phyloP scores from a whole-genome alignment of 2,329 filamentous ascomycete genomes.

The Pyrenochaeta sp. region DNA sequence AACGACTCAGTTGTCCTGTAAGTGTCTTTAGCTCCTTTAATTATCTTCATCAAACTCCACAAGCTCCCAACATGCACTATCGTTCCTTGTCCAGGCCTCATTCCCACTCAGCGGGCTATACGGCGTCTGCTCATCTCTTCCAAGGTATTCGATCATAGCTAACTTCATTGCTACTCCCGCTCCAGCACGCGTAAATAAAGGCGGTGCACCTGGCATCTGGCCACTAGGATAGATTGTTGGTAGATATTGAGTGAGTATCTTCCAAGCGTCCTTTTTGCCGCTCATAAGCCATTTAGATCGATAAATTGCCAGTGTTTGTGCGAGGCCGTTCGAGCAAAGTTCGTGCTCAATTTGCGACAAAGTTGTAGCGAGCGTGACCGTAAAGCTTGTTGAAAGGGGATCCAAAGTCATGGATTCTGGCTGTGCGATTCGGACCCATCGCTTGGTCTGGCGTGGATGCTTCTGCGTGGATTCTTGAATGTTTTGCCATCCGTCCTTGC shows the following conservation, averaged over 20 bases:
- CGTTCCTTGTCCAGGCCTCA: constrained; percentile 38
- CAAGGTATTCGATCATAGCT: constrained; percentile 19
- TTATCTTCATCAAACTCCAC: constrained; percentile 17
- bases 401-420: not conserved
- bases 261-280: constrained; percentile 27
- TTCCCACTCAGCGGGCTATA: constrained; percentile 21
- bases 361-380: constrained; percentile 9
- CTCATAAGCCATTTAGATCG: constrained; percentile 12
- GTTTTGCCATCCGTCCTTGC: not conserved
- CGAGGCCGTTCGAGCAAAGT: constrained; percentile 21
- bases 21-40: too few relatives aligned
- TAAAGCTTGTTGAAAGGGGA: not conserved
- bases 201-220: constrained; percentile 28
- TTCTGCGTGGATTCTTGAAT: not conserved
- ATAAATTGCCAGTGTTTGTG: constrained; percentile 11
- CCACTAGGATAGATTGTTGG: constrained; percentile 27
- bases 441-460: not conserved
- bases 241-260: constrained; percentile 14
- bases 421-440: constrained; percentile 15
- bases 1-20: too few relatives aligned
- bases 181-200: constrained; percentile 8
- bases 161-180: constrained; percentile 35
- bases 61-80: constrained; percentile 32
- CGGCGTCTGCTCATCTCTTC: not conserved
- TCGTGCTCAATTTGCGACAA: constrained; percentile 25